phyloP scores from a whole-genome alignment of 495 filamentous ascomycete genomes.

The Penicillium maclennaniae region DNA sequence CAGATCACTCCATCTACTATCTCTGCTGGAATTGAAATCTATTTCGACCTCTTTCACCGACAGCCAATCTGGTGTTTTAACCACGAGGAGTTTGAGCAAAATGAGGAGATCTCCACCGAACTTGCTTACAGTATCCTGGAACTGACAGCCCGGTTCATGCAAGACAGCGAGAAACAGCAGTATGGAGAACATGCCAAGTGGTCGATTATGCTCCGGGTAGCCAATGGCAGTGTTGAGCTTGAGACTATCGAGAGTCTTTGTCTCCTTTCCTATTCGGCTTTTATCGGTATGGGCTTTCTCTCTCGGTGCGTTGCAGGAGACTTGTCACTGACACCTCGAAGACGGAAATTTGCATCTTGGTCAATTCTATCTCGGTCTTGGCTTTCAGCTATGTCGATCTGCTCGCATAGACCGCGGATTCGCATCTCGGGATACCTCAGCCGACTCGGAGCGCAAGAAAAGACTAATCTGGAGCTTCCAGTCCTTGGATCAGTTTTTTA shows the following conservation, averaged over 20 bases:
- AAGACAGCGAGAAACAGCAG: slow-evolving; percentile 33
- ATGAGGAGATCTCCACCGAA: slow-evolving; percentile 35
- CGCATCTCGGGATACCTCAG: slow-evolving; percentile 27
- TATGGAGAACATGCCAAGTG: slow-evolving; percentile 41
- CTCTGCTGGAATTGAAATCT: slow-evolving; percentile 36
- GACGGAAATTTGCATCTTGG: slow-evolving; percentile 40
- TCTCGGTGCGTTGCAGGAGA: neutral
- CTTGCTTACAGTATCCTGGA: slow-evolving; percentile 42
- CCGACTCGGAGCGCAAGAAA: slow-evolving; percentile 34
- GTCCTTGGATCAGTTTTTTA: slow-evolving; percentile 38
- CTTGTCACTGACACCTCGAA: slow-evolving; percentile 11
- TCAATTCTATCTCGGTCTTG: slow-evolving; percentile 41
- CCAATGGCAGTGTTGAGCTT: slow-evolving; percentile 43
- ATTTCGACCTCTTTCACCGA: slow-evolving; percentile 44
- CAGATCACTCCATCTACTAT: slow-evolving; percentile 6
- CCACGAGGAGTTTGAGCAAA: slow-evolving; percentile 36
- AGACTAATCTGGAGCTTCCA: slow-evolving; percentile 45
- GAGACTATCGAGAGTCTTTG: slow-evolving; percentile 45
- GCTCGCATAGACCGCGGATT: slow-evolving; percentile 40
- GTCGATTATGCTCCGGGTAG: slow-evolving; percentile 45
- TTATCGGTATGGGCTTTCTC: slow-evolving; percentile 29
- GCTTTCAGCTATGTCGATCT: slow-evolving; percentile 42
- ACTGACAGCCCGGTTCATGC: slow-evolving; percentile 38
- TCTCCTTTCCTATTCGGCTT: slow-evolving; percentile 41
- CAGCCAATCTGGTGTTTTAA: slow-evolving; percentile 50